Base-by-base conservation (phyloP, 2,329 filamentous ascomycete species). In the Colletotrichum noveboracense region DNA sequence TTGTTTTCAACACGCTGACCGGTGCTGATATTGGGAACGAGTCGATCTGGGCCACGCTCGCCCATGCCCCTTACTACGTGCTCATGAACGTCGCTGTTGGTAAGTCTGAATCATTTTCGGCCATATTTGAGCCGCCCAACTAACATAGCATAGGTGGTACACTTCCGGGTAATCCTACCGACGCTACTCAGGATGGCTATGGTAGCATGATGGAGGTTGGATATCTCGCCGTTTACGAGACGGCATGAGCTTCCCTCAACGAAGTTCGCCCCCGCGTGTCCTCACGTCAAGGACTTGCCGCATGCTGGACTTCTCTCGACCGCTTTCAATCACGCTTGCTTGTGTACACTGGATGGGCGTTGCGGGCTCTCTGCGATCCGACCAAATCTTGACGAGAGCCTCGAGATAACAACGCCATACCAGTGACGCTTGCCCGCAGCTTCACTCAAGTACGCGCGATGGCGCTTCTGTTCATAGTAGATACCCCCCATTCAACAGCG, bases 11-110 rank as follows among this genome's bases (percentile, higher is more conserved):
- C 67, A 83, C 83, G 24, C 79, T 91, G 26, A 84, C 82, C 4
- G 90, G 89, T 1, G 79, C 81, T 0, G 81, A 85, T 28, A 85
- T 91, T 73, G 84, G 83, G 52, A 85, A 89, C 74, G 80, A 85
- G 71, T 81, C 80, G 2, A 83, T 87, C n/a, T 92, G 90, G 90
- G 84, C 81, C 5, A 83, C 85, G 5, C 80, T 91, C 21, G 88
- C 88, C 24, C 87, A 90, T 77, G 87, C 83, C 69, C 87, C 89
- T 3, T 78, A 90, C 79, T 90, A 86, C 77, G 80, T 91, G 66
- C 87, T 91, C 70, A 80, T 92, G 68, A 91, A 92, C 75, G 83
- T 91, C 7, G 89, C 90, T 61, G 87, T 91, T 34, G 87, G 89
- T 89, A 83, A 81, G 88, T 86, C 73, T 58, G 52, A 60, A 26